These are phyloP conservation scores for Saraca asoca DNA, from an alignment of 331 rosid species.

Conservation along the genomic window DNA sequence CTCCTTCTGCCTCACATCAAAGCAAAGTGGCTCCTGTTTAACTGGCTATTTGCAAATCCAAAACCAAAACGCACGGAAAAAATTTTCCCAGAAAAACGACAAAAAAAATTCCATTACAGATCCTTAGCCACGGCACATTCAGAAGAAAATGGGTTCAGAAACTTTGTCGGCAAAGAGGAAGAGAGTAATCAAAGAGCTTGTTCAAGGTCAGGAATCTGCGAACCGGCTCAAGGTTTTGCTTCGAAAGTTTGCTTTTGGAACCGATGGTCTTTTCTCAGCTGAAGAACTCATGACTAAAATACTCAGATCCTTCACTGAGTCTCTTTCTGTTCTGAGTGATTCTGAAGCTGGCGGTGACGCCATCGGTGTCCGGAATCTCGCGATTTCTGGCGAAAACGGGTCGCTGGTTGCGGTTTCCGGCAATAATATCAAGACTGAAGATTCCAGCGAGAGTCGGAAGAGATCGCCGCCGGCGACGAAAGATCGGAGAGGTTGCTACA, in stretches of 20 bases:
- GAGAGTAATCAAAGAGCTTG: constrained; percentile 38
- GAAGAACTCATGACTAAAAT: constrained; percentile 43
- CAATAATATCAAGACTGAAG: constrained; percentile 52
- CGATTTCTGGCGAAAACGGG: constrained; percentile 14
- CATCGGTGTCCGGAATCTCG: constrained; percentile 25
- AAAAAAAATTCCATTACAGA: neutral
- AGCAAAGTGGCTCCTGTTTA: neutral
- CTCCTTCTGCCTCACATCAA: neutral
- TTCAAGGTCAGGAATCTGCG: constrained; percentile 48
- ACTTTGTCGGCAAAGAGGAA: constrained; percentile 2
- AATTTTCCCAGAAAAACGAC: neutral
- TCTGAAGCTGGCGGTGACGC: constrained; percentile 8
- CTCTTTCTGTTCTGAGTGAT: constrained; percentile 48
- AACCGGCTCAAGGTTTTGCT: constrained; percentile 52
- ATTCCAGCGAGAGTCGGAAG: constrained; percentile 51
- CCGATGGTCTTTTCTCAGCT: constrained; percentile 28
- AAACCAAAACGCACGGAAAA: too few species aligned
- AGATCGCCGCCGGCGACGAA: constrained; percentile 34
- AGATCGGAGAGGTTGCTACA: constrained; percentile 70
- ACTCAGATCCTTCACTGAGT: constrained; percentile 37
- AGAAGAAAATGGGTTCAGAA: constrained; percentile 31
- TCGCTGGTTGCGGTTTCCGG: constrained; percentile 22
- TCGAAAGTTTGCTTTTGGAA: constrained; percentile 15
- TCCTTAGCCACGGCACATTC: constrained; percentile 6
- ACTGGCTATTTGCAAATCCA: neutral